Percentiles rank a stretch among this genome's conserved stretches.
These are phyloP conservation scores for Saccharum spontaneum DNA, from an alignment of 176 grass and related monocot genomes.

Conservation along the genomic window DNA sequence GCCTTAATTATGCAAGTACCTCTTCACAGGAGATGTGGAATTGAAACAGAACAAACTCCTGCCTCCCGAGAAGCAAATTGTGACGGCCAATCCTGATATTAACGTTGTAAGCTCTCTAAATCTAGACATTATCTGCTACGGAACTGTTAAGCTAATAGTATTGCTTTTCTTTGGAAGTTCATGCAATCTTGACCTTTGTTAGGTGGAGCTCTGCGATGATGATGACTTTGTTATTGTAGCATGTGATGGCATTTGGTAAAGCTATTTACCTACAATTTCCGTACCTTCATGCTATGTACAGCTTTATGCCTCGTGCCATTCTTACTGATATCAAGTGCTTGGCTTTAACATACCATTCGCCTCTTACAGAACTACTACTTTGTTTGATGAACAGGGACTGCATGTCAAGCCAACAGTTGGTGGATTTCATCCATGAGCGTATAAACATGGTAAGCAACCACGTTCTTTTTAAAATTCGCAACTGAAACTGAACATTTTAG, in stretches of 20 bases:
- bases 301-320: background rate
- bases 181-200: slow-evolving; percentile 31
- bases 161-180: slow-evolving; percentile 7
- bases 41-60: slow-evolving; percentile 96
- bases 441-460: slow-evolving; percentile 59
- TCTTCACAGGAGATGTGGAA: slow-evolving; percentile 82
- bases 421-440: slow-evolving; percentile 89
- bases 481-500: background rate
- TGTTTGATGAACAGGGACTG: slow-evolving; percentile 73
- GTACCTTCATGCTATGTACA: background rate
- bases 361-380: background rate
- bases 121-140: slow-evolving; percentile 14
- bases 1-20: slow-evolving; percentile 26
- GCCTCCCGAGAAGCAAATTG: slow-evolving; percentile 85
- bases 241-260: slow-evolving; percentile 92
- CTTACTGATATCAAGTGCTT: background rate
- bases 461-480: background rate
- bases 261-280: slow-evolving; percentile 26
- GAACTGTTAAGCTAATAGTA: background rate
- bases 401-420: slow-evolving; percentile 93
- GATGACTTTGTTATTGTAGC: slow-evolving; percentile 88
- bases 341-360: background rate
- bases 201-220: slow-evolving; percentile 81
- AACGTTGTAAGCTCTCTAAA: slow-evolving; percentile 65
- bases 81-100: slow-evolving; percentile 89